Conservation (phyloP, 768 basidiomycete species). For the Tylopilus sp. region DNA sequence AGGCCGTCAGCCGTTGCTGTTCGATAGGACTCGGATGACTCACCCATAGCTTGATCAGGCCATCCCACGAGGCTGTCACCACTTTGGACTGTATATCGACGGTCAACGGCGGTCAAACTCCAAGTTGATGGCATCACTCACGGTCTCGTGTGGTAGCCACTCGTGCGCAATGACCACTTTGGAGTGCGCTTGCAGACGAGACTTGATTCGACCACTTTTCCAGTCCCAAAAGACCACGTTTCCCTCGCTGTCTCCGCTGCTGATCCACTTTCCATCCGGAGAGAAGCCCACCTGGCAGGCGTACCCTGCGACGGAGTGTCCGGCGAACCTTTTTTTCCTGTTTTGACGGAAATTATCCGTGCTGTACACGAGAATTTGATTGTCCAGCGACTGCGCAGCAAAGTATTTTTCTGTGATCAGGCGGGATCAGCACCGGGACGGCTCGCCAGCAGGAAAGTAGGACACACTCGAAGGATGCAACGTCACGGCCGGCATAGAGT, state of each 20-base stretch:
- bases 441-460: conserved; percentile 32
- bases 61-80: conserved; percentile 97
- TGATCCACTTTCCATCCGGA: conserved; percentile 97
- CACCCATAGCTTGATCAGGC: conserved; percentile 96
- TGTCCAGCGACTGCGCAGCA: conserved; percentile 96
- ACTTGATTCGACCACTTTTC: conserved; percentile 97
- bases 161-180: conserved; percentile 98
- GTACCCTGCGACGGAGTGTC: conserved; percentile 95
- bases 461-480: conserved; percentile 91
- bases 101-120: conserved; percentile 8
- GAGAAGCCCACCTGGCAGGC: conserved; percentile 97
- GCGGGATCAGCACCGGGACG: conserved; percentile 10
- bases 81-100: conserved; percentile 75
- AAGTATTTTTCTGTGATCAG: conserved; percentile 79
- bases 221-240: conserved; percentile 99
- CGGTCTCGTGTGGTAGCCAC: conserved; percentile 97
- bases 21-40: conserved; percentile 26
- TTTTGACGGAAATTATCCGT: conserved; percentile 99
- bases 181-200: conserved; percentile 80
- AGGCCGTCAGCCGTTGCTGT: conserved; percentile 2
- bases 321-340: conserved; percentile 97
- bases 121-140: conserved; percentile 41
- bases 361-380: conserved; percentile 96
- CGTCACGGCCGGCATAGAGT: conserved; percentile 98
- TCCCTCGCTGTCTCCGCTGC: conserved; percentile 92